Evolutionary conservation across 345 rosid species (phyloP).

Genomic region (Eucalyptus brandiana): DNA sequence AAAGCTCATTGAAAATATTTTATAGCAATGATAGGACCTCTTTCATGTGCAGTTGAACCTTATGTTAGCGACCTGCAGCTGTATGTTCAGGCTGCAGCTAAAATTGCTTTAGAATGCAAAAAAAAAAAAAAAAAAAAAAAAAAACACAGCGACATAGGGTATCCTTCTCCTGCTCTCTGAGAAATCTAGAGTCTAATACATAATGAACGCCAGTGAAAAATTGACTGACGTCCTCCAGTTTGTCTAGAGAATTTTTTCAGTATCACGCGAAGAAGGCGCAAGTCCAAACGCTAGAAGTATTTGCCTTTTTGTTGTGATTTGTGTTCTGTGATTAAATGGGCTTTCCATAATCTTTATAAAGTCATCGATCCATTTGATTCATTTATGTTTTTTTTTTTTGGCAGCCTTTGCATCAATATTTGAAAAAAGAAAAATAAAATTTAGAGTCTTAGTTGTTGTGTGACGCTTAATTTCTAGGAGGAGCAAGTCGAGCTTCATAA

Average conservation of each 20-base stretch:
- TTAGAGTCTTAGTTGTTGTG: too few species aligned
- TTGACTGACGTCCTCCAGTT: not conserved
- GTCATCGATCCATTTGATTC: not conserved
- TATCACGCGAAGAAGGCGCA: too few species aligned
- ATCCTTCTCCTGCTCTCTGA: not conserved
- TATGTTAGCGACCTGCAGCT: not conserved
- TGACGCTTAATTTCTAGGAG: too few species aligned
- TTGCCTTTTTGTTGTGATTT: not conserved
- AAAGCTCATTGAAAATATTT: not conserved
- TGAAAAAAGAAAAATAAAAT: too few species aligned
- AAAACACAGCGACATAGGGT: not conserved
- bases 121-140: too few species aligned
- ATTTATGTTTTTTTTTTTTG: too few species aligned
- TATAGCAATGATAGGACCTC: not conserved
- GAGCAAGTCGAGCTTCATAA: too few species aligned
- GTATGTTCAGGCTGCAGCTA: not conserved
- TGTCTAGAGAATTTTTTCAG: not conserved
- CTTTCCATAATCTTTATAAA: not conserved
- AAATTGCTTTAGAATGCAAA: not conserved
- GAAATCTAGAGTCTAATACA: not conserved
- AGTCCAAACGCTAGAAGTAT: not conserved
- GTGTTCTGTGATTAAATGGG: not conserved
- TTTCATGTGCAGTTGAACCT: not conserved
- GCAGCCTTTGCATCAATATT: too few species aligned
- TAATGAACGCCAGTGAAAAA: not conserved